Conservation (phyloP, 1,139 yeast genomes). For the Dujonia santamariae region DNA sequence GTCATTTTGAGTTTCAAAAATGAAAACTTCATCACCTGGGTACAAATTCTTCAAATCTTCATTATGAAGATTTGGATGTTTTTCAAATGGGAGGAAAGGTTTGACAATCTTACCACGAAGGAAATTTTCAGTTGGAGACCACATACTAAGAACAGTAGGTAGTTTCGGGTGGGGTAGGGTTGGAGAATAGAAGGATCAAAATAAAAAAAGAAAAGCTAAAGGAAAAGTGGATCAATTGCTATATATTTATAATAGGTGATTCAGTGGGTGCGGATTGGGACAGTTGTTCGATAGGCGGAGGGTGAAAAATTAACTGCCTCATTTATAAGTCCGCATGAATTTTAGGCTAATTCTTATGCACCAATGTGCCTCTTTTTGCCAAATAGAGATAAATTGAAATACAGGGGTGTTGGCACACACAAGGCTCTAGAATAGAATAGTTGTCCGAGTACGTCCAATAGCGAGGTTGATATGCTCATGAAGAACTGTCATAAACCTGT, state of each 20-base stretch:
- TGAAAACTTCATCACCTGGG: conserved; percentile 78
- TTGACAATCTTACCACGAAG: conserved; percentile 51
- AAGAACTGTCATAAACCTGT: no score
- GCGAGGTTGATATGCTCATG: no score
- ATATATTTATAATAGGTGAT: neutral
- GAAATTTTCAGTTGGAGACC: conserved; percentile 40
- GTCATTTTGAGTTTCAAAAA: conserved; percentile 63
- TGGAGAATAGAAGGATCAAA: neutral
- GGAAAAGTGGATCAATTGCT: neutral
- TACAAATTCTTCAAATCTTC: conserved; percentile 53
- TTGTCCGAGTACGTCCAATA: no score
- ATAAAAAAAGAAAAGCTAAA: conserved; percentile 1
- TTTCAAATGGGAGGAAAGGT: conserved; percentile 62
- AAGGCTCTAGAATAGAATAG: no score
- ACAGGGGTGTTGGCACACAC: no score
- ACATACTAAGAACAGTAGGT: conserved; percentile 17
- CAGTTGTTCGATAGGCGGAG: no score
- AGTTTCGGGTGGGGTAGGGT: neutral
- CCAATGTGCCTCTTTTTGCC: neutral
- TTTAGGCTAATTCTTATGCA: conserved; percentile 4
- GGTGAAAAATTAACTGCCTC: conserved; percentile 3
- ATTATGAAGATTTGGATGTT: conserved; percentile 39
- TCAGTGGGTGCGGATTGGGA: no score
- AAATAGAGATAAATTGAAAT: conserved; percentile 2
- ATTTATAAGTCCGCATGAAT: neutral